phyloP scores from a whole-genome alignment of 1,284 basidiomycete species.

The Gymnopus androsaceus region DNA sequence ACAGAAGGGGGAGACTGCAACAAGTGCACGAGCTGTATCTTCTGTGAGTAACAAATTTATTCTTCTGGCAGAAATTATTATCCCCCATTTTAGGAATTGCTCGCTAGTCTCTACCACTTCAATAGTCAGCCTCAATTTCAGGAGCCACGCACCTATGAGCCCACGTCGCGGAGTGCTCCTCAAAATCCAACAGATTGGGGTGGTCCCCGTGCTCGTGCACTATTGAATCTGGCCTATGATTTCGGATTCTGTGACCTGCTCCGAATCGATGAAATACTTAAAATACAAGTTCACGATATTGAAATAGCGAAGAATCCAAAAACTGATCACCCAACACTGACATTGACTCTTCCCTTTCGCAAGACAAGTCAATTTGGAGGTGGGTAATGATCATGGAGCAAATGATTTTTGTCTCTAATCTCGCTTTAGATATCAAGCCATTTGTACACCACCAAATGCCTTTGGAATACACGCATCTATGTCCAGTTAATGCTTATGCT shows the following conservation, averaged over 20 bases:
- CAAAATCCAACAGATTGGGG: slow-evolving; percentile 24
- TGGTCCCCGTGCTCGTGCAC: slow-evolving; percentile 23
- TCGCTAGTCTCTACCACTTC: slow-evolving; percentile 27
- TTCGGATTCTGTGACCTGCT: slow-evolving; percentile 35
- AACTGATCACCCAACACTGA: slow-evolving; percentile 18
- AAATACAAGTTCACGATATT: slow-evolving; percentile 33
- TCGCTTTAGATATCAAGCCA: slow-evolving; percentile 24
- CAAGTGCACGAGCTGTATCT: slow-evolving; percentile 32
- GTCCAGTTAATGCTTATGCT: slow-evolving; percentile 23
- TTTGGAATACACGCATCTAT: slow-evolving; percentile 21
- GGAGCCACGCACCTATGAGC: slow-evolving; percentile 16
- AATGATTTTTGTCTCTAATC: neutral
- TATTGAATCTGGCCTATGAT: slow-evolving; percentile 30
- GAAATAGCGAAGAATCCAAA: slow-evolving; percentile 3
- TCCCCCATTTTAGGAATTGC: slow-evolving; percentile 23
- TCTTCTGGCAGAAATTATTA: neutral
- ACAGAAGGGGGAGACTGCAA: slow-evolving; percentile 28
- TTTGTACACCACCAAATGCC: slow-evolving; percentile 22
- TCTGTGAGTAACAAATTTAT: slow-evolving; percentile 21
- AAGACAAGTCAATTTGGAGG: slow-evolving; percentile 30
- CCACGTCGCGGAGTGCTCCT: slow-evolving; percentile 10
- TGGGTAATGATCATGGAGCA: slow-evolving; percentile 11
- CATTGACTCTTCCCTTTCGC: slow-evolving; percentile 26
- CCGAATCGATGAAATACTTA: slow-evolving; percentile 34
- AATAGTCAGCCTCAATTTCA: slow-evolving; percentile 24